Percentiles rank a stretch among this genome's conserved stretches.
These are phyloP conservation scores for Nicotiana obtusifolia DNA, from an alignment of 257 asterid genomes.

Conservation along the genomic window DNA sequence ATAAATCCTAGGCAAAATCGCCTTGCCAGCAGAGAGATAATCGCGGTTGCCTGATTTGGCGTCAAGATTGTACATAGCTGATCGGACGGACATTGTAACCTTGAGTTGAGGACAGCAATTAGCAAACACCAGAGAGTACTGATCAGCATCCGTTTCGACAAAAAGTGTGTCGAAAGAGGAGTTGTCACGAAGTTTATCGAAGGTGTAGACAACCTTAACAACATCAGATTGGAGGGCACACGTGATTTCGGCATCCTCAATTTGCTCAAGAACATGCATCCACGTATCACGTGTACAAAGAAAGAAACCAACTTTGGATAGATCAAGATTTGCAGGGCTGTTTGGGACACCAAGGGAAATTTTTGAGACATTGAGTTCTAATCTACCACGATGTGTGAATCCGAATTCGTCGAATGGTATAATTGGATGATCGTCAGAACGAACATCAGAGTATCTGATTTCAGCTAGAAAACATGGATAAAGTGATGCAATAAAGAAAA, in stretches of 20 bases:
- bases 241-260: constrained; percentile 63
- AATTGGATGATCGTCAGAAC: constrained; percentile 60
- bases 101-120: constrained; percentile 53
- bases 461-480: constrained; percentile 40
- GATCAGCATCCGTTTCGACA: constrained; percentile 56
- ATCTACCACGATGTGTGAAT: constrained; percentile 74
- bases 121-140: constrained; percentile 69
- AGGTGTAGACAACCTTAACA: constrained; percentile 41
- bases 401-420: constrained; percentile 83
- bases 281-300: constrained; percentile 73
- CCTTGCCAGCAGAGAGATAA: constrained; percentile 73
- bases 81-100: constrained; percentile 59
- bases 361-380: constrained; percentile 56
- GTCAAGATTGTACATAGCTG: constrained; percentile 68
- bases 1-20: constrained; percentile 62
- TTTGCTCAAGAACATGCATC: constrained; percentile 61
- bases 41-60: constrained; percentile 49
- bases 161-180: constrained; percentile 25
- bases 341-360: constrained; percentile 30
- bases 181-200: constrained; percentile 38
- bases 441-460: constrained; percentile 51
- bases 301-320: constrained; percentile 65
- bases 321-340: constrained; percentile 33
- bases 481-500: constrained; percentile 31
- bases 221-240: constrained; percentile 54